A percentile compares a stretch with the other conserved stretches of the same genome.
Evolutionary conservation across 1,284 basidiomycete genomes (phyloP).

Genomic region (Gomphus sp.): DNA sequence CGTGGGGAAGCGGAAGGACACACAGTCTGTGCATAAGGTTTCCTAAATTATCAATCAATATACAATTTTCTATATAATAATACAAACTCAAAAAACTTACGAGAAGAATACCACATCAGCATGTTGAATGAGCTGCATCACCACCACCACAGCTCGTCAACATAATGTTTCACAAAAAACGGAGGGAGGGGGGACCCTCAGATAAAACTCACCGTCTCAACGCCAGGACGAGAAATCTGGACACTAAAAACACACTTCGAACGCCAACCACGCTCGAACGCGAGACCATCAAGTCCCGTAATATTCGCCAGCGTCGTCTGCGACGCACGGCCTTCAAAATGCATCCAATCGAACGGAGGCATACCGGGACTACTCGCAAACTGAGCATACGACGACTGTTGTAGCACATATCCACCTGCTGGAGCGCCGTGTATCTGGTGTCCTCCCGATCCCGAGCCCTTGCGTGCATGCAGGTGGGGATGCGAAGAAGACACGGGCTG

Average conservation of each 20-base stretch:
- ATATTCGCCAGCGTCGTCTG: conserved; percentile 71
- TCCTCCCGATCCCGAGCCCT: conserved; percentile 9
- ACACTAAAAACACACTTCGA: conserved; percentile 70
- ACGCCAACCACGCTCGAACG: conserved; percentile 71
- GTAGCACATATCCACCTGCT: conserved; percentile 28
- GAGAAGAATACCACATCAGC: conserved; percentile 66
- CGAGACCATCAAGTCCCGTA: conserved; percentile 65
- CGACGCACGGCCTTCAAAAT: conserved; percentile 68
- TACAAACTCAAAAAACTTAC: conserved; percentile 16
- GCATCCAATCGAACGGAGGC: conserved; percentile 78
- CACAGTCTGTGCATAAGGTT: conserved; percentile 51
- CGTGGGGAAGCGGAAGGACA: conserved; percentile 51
- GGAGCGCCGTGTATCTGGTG: conserved; percentile 18
- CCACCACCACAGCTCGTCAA: background rate
- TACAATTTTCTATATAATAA: background rate
- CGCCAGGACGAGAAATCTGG: conserved; percentile 68
- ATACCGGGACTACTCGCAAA: conserved; percentile 38
- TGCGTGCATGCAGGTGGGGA: conserved; percentile 16
- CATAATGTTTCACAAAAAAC: background rate
- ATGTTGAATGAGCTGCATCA: conserved; percentile 57
- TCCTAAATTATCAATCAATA: conserved; percentile 27
- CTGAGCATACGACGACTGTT: conserved; percentile 25
- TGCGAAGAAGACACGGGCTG: conserved; percentile 18
- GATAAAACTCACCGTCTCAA: conserved; percentile 56
- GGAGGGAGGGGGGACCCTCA: background rate